These are phyloP conservation scores for Boletellus sp. DNA, from an alignment of 1,284 basidiomycete genomes.

Conservation along the genomic window DNA sequence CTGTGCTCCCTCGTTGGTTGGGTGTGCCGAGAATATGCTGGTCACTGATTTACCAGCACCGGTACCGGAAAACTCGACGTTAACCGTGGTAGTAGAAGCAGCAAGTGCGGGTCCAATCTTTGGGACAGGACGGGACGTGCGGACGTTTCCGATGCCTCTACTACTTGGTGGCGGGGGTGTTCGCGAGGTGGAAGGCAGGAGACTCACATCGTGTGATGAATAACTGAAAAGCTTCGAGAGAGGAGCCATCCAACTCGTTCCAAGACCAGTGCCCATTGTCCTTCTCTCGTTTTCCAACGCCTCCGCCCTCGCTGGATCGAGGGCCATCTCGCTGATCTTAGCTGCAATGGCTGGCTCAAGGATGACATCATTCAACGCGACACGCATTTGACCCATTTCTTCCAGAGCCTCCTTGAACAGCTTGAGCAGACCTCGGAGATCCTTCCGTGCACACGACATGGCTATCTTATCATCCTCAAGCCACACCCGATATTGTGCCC, in stretches of 20 bases:
- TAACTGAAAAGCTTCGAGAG: conserved; percentile 69
- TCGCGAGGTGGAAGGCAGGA: conserved; percentile 17
- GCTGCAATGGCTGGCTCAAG: conserved; percentile 79
- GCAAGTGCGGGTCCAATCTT: conserved; percentile 80
- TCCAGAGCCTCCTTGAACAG: conserved; percentile 82
- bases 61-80: conserved; percentile 85
- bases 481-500: conserved; percentile 73
- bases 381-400: conserved; percentile 81
- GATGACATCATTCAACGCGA: conserved; percentile 85
- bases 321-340: conserved; percentile 66
- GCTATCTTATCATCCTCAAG: conserved; percentile 64
- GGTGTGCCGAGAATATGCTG: conserved; percentile 43
- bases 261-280: conserved; percentile 24
- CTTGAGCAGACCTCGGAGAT: conserved; percentile 82
- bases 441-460: conserved; percentile 71
- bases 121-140: conserved; percentile 46
- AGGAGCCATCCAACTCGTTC: conserved; percentile 74
- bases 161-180: conserved; percentile 18
- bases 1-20: conserved; percentile 20
- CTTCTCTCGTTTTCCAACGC: conserved; percentile 36
- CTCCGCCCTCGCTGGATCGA: conserved; percentile 60
- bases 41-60: conserved; percentile 75
- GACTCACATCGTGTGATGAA: conserved; percentile 17
- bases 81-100: conserved; percentile 85
- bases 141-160: conserved; percentile 21